Evolutionary conservation across 805 yeast species (phyloP).

Genomic region (Candida endomychidarum): DNA sequence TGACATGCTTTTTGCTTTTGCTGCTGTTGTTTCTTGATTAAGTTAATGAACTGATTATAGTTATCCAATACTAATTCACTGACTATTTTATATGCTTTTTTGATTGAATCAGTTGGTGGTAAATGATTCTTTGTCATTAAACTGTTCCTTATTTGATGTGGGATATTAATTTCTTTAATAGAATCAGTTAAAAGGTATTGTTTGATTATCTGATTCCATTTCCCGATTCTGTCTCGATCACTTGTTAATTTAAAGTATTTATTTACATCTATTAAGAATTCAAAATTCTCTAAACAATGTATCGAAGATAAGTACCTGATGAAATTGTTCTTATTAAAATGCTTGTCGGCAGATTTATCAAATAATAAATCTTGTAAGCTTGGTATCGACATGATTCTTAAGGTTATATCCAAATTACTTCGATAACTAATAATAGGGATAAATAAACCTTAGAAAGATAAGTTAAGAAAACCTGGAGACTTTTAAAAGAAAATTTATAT

Average conservation of each 20-base stretch:
- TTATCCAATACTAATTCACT: slow-evolving; percentile 33
- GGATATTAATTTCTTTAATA: slow-evolving; percentile 34
- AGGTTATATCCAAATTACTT: too few relatives aligned
- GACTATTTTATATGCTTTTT: slow-evolving; percentile 19
- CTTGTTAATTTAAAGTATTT: slow-evolving; percentile 9
- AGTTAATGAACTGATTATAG: slow-evolving; percentile 31
- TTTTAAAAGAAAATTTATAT: slow-evolving; percentile 1
- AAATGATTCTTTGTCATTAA: slow-evolving; percentile 19
- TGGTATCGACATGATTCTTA: slow-evolving; percentile 14
- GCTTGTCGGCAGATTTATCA: slow-evolving; percentile 7
- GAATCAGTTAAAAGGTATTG: slow-evolving; percentile 29
- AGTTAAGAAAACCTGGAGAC: slow-evolving; percentile 1
- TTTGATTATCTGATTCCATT: slow-evolving; percentile 29
- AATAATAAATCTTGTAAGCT: slow-evolving; percentile 12
- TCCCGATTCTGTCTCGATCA: slow-evolving; percentile 12
- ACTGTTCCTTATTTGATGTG: slow-evolving; percentile 22
- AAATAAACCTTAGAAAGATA: background rate
- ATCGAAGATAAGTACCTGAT: slow-evolving; percentile 24
- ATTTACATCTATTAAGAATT: slow-evolving; percentile 24
- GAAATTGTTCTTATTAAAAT: slow-evolving; percentile 20
- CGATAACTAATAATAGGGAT: background rate
- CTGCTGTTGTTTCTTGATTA: slow-evolving; percentile 6
- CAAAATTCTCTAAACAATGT: slow-evolving; percentile 40
- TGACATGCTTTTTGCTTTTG: background rate
- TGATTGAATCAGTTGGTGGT: slow-evolving; percentile 20